Base-by-base conservation (phyloP, 495 filamentous ascomycete genomes). In the Astrocystis sublimbata region DNA sequence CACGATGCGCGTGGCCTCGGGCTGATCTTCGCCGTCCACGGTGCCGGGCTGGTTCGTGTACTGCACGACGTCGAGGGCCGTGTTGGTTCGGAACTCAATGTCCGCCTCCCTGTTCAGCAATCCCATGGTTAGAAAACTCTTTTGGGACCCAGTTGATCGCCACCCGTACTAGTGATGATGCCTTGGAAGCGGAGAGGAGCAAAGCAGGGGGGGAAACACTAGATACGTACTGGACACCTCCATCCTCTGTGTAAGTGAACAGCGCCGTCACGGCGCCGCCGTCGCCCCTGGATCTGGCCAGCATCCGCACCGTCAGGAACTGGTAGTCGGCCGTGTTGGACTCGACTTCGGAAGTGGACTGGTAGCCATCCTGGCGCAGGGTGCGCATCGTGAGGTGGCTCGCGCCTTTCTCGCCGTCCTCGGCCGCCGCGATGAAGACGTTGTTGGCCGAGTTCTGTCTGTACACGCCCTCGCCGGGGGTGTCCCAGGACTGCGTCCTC, bases 21-120 rank as follows among this genome's bases (percentile, higher is more conserved):
- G 43, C 9, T 80, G 69, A 28, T 71, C 62, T 24, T 79, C 75
- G 10, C 84, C 85, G n/a, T 61, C 57, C 7, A 67, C 68, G 10
- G 57, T 68, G 47, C 70, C 64, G 0, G 90, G 90, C 71, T 93
- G 90, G 72, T 93, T 93, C 41, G 88, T 90, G 75, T 89, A 92
- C 65, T 86, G 86, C 21, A 89, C 77, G 2, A 75, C 72, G 56
- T 81, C 71, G 4, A 66, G 65, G 1, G 81, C 75, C 58, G 86
- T 86, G 1, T 66, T 68, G 0, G 88, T 91, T 10, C 89, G 79
- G 59, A 91, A 83, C 71, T 96, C 92, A 53, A 93, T 81, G 68
- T 94, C 91, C 0, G 85, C 85, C 71, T 93, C 89, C 70, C 54
- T 54, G 13, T 30, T 2, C n/a, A 19, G 1, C 5, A 0, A 10